These are phyloP conservation scores for Platismatia glauca DNA, from an alignment of 495 filamentous ascomycete species.

Conservation along the genomic window DNA sequence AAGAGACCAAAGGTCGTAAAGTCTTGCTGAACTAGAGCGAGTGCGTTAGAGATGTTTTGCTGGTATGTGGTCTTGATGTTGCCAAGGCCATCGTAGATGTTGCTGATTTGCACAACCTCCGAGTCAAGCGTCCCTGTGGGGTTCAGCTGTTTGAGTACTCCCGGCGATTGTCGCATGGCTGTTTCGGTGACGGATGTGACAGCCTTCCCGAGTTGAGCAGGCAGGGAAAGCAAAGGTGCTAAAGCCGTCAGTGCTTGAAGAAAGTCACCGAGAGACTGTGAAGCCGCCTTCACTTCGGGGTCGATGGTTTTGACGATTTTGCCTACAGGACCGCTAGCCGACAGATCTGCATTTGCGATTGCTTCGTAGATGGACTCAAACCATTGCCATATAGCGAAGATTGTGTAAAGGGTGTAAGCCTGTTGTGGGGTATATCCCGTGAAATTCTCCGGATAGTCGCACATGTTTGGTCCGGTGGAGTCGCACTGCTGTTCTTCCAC, in stretches of 20 bases:
- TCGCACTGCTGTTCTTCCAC: constrained; percentile 9
- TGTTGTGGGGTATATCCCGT: constrained; percentile 5
- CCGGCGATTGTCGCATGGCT: constrained; percentile 14
- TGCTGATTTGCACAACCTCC: constrained; percentile 5
- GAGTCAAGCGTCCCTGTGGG: constrained; percentile 8
- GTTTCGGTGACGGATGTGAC: constrained; percentile 5
- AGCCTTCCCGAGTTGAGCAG: background rate
- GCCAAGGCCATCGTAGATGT: constrained; percentile 7
- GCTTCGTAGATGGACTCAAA: constrained; percentile 14
- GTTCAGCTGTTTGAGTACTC: constrained; percentile 8
- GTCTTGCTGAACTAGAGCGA: constrained; percentile 18
- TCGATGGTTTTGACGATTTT: constrained; percentile 11
- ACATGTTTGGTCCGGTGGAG: constrained; percentile 4
- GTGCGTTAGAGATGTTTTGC: constrained; percentile 16
- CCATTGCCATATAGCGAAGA: constrained; percentile 18
- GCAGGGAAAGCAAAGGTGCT: background rate
- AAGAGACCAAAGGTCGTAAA: constrained; percentile 13
- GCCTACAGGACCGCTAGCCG: constrained; percentile 7
- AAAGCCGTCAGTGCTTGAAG: constrained; percentile 10
- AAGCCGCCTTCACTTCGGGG: background rate
- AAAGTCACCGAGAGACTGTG: background rate
- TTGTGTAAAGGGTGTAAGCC: constrained; percentile 13
- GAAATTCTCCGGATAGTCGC: constrained; percentile 9
- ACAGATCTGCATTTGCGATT: constrained; percentile 4
- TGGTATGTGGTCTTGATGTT: constrained; percentile 13